Evolutionary conservation across 140 eudicot genomes (phyloP), one percentile per base, ranked within the genome.

Genomic region (Flaveria floridana): DNA sequence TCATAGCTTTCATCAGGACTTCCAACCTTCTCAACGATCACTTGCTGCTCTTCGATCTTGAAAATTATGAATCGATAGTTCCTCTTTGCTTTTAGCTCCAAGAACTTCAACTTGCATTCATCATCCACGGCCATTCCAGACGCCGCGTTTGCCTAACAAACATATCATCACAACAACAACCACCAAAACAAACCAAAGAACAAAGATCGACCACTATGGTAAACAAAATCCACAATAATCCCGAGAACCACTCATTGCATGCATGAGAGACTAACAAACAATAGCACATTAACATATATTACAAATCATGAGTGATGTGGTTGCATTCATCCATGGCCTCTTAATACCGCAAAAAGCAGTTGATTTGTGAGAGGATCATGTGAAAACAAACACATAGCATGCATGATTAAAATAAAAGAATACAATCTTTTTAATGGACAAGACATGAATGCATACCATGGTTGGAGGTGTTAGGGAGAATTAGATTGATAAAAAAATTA

Each of bases 31-130:
- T 66, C 72, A 19, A 66, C 72, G 4, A 66, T 37, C 55, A 66
- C 72, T 41, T 66, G 72, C 30, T 41, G 72, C 16, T 66, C 72
- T 16, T 66, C 72, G 72, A 66, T 66, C 72, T 66, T 66, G 72
- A 66, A 66, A 42, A 66, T 19, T 3, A 66, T 66, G 34, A 16
- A 66, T 16, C 72, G 53, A 11, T 66, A 4, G 72, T 66, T 66
- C 72, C 72, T 66, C 72, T 66, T 66, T 41, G 72, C 5, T 66
- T 66, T 66, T 16, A 66, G 55, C 72, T 66, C 72, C 72, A 66
- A 66, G 34, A 66, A 66, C 55, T 66, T 66, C 28, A 66, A 66
- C 55, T 66, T 66, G 19, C 72, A 66, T 10, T 41, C 30, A 41
- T 66, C 72, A 10, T 66, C 34, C 34, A 66, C 72, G 10, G 72